Evolutionary conservation across 2,329 filamentous ascomycete genomes (phyloP).

Genomic region (Phaeosphaeria sp.): DNA sequence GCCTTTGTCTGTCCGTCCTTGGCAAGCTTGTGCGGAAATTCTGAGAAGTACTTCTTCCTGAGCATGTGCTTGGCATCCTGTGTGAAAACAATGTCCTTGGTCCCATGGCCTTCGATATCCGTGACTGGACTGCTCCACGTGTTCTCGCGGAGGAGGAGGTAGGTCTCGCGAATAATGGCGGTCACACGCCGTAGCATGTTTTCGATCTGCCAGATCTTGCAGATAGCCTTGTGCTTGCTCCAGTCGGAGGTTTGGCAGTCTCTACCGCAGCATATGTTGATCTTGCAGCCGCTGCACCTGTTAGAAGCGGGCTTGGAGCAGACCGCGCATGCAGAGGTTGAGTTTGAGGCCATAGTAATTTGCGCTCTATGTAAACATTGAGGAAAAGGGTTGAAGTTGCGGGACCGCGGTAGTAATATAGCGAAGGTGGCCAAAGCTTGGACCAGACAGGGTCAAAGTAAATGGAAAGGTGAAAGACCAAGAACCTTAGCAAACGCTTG

Average conservation of each 20-base stretch:
- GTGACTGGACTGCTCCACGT: conserved; percentile 3
- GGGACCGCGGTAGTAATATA: no score
- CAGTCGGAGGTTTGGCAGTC: conserved; percentile 6
- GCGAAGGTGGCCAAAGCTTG: no score
- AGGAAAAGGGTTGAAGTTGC: no score
- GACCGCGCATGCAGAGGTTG: no score
- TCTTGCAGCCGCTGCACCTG: conserved; percentile 6
- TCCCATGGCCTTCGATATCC: not conserved
- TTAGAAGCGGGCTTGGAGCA: conserved; percentile 1
- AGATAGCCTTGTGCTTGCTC: conserved; percentile 4
- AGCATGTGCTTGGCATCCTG: not conserved
- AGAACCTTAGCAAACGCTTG: no score
- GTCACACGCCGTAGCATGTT: conserved; percentile 2
- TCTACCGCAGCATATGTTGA: conserved; percentile 4
- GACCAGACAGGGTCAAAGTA: no score
- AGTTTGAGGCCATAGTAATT: no score
- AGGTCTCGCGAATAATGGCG: conserved; percentile 4
- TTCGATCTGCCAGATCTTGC: not conserved
- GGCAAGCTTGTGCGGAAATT: conserved; percentile 4
- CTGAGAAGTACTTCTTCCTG: not conserved
- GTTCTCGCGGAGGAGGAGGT: conserved; percentile 10
- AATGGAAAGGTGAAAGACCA: no score
- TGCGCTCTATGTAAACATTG: no score
- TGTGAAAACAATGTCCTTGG: no score
- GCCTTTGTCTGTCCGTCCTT: not conserved